A percentile compares a stretch with the other conserved stretches of the same genome.
These are phyloP conservation scores for Wallacemonas sp. DNA, from an alignment of 208 protist species.

Conservation along the genomic window DNA sequence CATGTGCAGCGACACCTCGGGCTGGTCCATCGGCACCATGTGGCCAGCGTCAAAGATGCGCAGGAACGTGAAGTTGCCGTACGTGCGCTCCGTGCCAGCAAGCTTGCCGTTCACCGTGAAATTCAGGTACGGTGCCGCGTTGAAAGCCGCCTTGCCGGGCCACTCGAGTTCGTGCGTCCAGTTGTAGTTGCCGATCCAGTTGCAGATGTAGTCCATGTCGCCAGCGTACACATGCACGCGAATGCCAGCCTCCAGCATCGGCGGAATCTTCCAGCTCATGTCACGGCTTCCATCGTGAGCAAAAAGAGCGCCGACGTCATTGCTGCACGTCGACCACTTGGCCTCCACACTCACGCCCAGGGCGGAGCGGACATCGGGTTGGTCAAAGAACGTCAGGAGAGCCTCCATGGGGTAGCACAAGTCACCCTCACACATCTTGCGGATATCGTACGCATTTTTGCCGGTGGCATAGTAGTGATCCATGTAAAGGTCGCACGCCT, in stretches of 20 bases:
- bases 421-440: conserved; percentile 45
- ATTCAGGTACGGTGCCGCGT: conserved; percentile 29
- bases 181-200: conserved; percentile 89
- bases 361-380: conserved; percentile 31
- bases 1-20: conserved; percentile 50
- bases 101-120: conserved; percentile 28
- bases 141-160: conserved; percentile 63
- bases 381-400: conserved; percentile 53
- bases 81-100: conserved; percentile 32
- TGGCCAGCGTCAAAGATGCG: conserved; percentile 81
- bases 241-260: conserved; percentile 63
- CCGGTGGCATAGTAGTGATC: conserved; percentile 30
- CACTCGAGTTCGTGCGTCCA: conserved; percentile 80
- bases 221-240: conserved; percentile 91
- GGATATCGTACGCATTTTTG: conserved; percentile 87
- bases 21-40: conserved; percentile 91
- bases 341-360: conserved; percentile 52
- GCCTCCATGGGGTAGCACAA: conserved; percentile 90
- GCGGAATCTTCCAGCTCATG: conserved; percentile 64
- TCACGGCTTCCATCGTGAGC: conserved; percentile 60
- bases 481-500: conserved; percentile 45
- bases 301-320: conserved; percentile 49
- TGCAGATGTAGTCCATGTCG: conserved; percentile 93
- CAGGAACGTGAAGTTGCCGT: conserved; percentile 74
- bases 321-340: conserved; percentile 64